Conservation (phyloP, 768 basidiomycete genomes). For the Boletus edulis region DNA sequence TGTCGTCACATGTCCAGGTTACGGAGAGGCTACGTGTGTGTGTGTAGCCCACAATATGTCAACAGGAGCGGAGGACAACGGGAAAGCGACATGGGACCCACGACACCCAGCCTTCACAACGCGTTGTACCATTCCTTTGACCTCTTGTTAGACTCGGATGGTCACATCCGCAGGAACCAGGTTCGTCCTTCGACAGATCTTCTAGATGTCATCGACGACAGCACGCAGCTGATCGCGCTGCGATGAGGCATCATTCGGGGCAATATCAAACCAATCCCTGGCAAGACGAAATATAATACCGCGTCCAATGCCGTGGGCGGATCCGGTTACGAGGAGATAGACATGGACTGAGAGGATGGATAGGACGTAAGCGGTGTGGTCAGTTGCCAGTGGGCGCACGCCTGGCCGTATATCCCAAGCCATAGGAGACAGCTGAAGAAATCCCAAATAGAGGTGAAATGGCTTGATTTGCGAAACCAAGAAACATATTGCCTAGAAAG, state of each 20-base stretch:
- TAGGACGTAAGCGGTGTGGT: background rate
- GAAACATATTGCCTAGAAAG: too few relatives aligned
- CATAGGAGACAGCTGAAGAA: too few relatives aligned
- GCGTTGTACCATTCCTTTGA: conserved; percentile 37
- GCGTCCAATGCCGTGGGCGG: conserved; percentile 30
- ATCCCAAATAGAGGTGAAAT: background rate
- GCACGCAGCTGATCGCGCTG: conserved; percentile 28
- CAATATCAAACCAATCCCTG: conserved; percentile 30
- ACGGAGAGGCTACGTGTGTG: too few relatives aligned
- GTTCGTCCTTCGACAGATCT: conserved; percentile 25
- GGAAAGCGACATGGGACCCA: conserved; percentile 20
- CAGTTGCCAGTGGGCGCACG: too few relatives aligned
- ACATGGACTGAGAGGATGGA: conserved; percentile 9
- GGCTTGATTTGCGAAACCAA: too few relatives aligned
- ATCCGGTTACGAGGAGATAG: conserved; percentile 34
- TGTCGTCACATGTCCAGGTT: too few relatives aligned
- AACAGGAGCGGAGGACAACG: too few relatives aligned
- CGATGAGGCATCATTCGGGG: conserved; percentile 29
- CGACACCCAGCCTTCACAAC: conserved; percentile 49
- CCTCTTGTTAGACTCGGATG: conserved; percentile 34
- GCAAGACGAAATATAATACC: conserved; percentile 33
- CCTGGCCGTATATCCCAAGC: background rate
- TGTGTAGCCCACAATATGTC: too few relatives aligned
- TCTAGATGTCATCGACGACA: conserved; percentile 28
- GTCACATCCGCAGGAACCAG: conserved; percentile 39